These are phyloP conservation scores for Erodium trifolium DNA, from an alignment of 441 rosid species.

Conservation along the genomic window DNA sequence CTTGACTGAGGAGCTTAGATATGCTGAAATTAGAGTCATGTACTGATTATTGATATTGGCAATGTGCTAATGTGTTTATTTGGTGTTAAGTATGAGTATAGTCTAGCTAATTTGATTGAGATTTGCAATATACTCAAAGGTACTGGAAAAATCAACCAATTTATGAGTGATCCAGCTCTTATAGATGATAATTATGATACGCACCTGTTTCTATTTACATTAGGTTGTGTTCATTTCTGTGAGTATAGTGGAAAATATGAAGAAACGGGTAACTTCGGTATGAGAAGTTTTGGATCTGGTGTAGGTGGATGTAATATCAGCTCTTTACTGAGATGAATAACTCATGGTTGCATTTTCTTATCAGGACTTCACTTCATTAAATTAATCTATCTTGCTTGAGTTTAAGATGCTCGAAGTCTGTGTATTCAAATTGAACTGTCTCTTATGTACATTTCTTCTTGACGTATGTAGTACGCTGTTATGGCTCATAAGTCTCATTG, in stretches of 20 bases:
- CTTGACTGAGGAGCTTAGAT: too few species aligned
- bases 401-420: neutral
- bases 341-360: neutral
- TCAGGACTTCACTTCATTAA: too few species aligned
- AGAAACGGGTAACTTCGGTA: neutral
- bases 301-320: neutral
- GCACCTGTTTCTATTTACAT: neutral
- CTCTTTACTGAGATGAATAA: neutral
- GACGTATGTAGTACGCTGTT: conserved; percentile 53
- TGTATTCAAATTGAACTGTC: neutral
- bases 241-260: neutral
- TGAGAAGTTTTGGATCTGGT: neutral
- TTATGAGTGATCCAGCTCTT: neutral
- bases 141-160: neutral
- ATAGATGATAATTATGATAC: neutral
- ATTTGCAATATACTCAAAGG: neutral
- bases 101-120: neutral
- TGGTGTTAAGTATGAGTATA: neutral
- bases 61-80: neutral
- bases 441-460: conserved; percentile 11
- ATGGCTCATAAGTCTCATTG: conserved; percentile 81
- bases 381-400: neutral
- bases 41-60: neutral
- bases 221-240: conserved; percentile 3
- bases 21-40: neutral